These are phyloP conservation scores for Rhodofomes roseus DNA, from an alignment of 1,284 basidiomycete genomes.

Conservation along the genomic window DNA sequence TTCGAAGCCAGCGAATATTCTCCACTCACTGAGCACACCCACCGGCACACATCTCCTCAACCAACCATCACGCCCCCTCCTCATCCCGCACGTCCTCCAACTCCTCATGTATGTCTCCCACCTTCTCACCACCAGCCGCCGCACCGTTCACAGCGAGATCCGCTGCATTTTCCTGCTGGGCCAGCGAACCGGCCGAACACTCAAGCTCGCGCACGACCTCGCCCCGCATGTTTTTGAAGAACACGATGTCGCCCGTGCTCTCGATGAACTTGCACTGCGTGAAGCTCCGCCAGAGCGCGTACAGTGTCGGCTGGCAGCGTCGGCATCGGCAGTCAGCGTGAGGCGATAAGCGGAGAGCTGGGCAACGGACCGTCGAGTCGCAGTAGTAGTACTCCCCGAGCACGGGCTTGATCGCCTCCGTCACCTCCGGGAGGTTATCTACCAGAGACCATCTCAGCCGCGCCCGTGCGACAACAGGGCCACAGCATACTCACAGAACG, in stretches of 20 bases:
- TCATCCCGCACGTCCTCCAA: too few relatives aligned
- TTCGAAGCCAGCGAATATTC: too few relatives aligned
- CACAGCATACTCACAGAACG: conserved; percentile 26
- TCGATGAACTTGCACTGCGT: conserved; percentile 67
- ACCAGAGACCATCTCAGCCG: not conserved
- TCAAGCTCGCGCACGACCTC: conserved; percentile 37
- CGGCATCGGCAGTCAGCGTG: too few relatives aligned
- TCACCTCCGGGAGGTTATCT: conserved; percentile 39
- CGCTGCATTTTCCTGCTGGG: too few relatives aligned
- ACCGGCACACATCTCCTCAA: too few relatives aligned
- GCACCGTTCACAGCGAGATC: too few relatives aligned
- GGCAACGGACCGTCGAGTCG: conserved; percentile 37
- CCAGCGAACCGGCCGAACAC: too few relatives aligned
- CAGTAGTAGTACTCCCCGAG: conserved; percentile 38
- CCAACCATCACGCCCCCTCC: too few relatives aligned
- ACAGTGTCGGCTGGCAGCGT: conserved; percentile 21
- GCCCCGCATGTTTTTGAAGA: conserved; percentile 71
- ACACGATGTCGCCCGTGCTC: conserved; percentile 68
- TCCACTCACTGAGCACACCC: too few relatives aligned
- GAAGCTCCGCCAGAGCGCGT: conserved; percentile 44
- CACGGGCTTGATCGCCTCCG: conserved; percentile 36
- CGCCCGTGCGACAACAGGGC: too few relatives aligned
- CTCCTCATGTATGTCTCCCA: too few relatives aligned
- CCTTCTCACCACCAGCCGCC: too few relatives aligned
- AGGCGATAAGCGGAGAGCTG: not conserved